A percentile compares a stretch with the other conserved stretches of the same genome.
Evolutionary conservation across 2,329 filamentous ascomycete genomes (phyloP).

Genomic region (Ophioceras dolichostomum): DNA sequence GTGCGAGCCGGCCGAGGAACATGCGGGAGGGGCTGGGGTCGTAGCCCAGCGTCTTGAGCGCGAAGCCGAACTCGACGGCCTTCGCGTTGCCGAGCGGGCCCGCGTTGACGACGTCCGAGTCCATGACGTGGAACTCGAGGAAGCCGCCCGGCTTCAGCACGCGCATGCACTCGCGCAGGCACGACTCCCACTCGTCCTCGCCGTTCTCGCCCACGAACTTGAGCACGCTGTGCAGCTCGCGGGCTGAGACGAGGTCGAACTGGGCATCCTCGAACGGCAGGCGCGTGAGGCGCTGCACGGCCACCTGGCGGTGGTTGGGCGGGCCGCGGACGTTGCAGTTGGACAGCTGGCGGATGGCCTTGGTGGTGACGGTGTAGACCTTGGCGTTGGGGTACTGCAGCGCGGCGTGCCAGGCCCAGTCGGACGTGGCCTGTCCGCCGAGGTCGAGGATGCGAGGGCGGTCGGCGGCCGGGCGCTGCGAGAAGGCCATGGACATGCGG

Average conservation of each 20-base stretch:
- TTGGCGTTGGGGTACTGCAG: slow-evolving; percentile 74
- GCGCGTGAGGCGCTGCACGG: slow-evolving; percentile 62
- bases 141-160: slow-evolving; percentile 89
- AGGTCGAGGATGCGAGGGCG: slow-evolving; percentile 70
- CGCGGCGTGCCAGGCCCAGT: slow-evolving; percentile 94
- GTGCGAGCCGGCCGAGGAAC: slow-evolving; percentile 63
- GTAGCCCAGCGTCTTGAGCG: slow-evolving; percentile 79
- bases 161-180: slow-evolving; percentile 75
- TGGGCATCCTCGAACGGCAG: slow-evolving; percentile 77
- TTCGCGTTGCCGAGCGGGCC: slow-evolving; percentile 70
- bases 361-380: slow-evolving; percentile 74
- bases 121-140: slow-evolving; percentile 80
- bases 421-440: slow-evolving; percentile 70
- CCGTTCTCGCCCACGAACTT: slow-evolving; percentile 58
- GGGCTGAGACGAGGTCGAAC: slow-evolving; percentile 86
- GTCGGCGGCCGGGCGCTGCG: slow-evolving; percentile 29
- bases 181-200: slow-evolving; percentile 78
- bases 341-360: slow-evolving; percentile 55
- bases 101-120: slow-evolving; percentile 80
- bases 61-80: slow-evolving; percentile 84
- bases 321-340: slow-evolving; percentile 73
- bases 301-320: slow-evolving; percentile 73
- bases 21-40: slow-evolving; percentile 73
- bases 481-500: slow-evolving; percentile 25
- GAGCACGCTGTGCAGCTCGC: slow-evolving; percentile 74